Conservation (phyloP, 2,329 filamentous ascomycete genomes). For the Elsinoe australis region DNA sequence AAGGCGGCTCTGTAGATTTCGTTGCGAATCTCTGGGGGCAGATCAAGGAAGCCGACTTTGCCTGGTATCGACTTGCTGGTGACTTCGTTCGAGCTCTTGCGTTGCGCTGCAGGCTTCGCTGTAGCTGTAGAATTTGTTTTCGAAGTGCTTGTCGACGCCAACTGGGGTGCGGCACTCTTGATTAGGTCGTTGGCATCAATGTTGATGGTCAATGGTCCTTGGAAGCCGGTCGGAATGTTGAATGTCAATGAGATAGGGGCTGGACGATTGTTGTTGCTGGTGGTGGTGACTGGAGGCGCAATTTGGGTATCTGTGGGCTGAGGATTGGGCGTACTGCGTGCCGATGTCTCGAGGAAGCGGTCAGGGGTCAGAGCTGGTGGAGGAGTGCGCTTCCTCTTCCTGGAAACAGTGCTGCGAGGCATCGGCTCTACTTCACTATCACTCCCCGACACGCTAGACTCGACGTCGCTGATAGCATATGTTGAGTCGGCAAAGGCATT, state of each 20-base stretch:
- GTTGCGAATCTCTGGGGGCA: slow-evolving; percentile 41
- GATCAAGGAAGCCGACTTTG: slow-evolving; percentile 30
- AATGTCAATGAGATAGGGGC: slow-evolving; percentile 37
- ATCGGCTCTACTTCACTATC: slow-evolving; percentile 31
- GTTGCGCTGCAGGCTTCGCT: neutral
- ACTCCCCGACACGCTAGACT: slow-evolving; percentile 24
- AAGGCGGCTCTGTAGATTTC: slow-evolving; percentile 41
- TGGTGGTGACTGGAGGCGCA: too few relatives aligned
- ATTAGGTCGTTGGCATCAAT: slow-evolving; percentile 28
- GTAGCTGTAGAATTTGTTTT: neutral
- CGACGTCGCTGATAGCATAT: slow-evolving; percentile 31
- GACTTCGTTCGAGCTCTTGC: neutral
- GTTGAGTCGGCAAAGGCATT: slow-evolving; percentile 37
- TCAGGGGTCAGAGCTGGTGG: slow-evolving; percentile 26
- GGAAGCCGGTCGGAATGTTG: slow-evolving; percentile 39
- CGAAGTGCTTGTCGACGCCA: too few relatives aligned
- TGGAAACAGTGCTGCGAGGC: slow-evolving; percentile 19
- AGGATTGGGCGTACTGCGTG: slow-evolving; percentile 30
- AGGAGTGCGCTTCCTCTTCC: slow-evolving; percentile 27
- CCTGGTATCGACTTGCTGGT: slow-evolving; percentile 3
- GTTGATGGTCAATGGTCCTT: slow-evolving; percentile 39
- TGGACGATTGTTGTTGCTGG: too few relatives aligned
- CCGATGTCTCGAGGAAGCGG: slow-evolving; percentile 30
- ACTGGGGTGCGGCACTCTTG: neutral
- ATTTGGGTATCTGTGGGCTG: neutral